These are phyloP conservation scores for Cercospora berteroae DNA, from an alignment of 2,329 filamentous ascomycete genomes.

Conservation along the genomic window DNA sequence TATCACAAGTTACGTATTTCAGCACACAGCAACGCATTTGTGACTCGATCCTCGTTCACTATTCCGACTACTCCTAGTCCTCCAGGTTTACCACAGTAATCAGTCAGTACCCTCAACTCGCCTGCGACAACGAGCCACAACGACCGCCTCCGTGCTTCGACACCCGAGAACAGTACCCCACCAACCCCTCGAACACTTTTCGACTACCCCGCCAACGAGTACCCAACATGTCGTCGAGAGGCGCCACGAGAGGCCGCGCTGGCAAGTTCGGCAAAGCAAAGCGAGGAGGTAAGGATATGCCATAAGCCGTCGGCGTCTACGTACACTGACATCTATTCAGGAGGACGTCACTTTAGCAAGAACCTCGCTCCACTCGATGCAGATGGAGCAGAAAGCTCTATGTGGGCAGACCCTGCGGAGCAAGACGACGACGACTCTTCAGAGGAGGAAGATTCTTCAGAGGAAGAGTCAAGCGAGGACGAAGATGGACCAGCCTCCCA, in stretches of 20 bases:
- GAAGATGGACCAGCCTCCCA: constrained; percentile 40
- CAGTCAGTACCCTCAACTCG: too few relatives aligned
- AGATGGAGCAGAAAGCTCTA: constrained; percentile 83
- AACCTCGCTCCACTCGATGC: constrained; percentile 84
- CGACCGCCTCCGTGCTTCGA: not conserved
- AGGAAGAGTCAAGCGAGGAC: constrained; percentile 44
- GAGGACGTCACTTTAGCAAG: constrained; percentile 92
- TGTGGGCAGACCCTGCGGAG: constrained; percentile 67
- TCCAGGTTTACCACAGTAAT: not conserved
- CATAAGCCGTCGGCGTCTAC: not conserved
- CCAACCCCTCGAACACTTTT: constrained; percentile 5
- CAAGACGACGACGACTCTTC: constrained; percentile 55
- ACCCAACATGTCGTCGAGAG: constrained; percentile 49
- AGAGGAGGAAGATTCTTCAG: constrained; percentile 48
- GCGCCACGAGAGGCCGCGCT: constrained; percentile 66
- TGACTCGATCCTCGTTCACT: constrained; percentile 8
- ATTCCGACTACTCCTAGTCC: not conserved
- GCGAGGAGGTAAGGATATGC: constrained; percentile 69
- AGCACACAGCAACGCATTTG: not conserved
- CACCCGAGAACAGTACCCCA: constrained; percentile 20
- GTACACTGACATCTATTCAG: constrained; percentile 47
- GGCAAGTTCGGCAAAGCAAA: constrained; percentile 95
- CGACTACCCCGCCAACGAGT: constrained; percentile 5
- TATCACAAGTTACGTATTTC: constrained; percentile 11
- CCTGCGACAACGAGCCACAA: constrained; percentile 6